Percentiles rank a stretch among this genome's conserved stretches.
Evolutionary conservation across 2,329 filamentous ascomycete genomes (phyloP).

Genomic region (Didymella pomorum): DNA sequence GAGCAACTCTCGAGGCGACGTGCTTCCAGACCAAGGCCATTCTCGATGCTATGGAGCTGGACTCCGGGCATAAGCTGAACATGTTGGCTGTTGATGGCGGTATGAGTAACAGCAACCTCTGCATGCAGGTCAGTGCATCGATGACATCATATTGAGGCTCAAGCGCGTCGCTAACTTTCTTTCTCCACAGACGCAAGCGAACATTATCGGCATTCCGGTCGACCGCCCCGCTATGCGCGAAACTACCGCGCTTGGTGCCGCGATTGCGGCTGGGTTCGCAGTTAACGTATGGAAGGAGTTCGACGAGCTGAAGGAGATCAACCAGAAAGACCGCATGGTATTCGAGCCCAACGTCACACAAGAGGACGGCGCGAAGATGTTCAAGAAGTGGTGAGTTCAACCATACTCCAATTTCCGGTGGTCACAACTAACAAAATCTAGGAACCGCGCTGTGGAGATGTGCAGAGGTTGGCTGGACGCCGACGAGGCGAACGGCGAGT

Average conservation of each 20-base stretch:
- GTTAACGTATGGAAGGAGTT: constrained; percentile 80
- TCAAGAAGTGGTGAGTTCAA: constrained; percentile 66
- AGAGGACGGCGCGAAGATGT: constrained; percentile 68
- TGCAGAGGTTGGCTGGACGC: constrained; percentile 73
- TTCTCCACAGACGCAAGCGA: constrained; percentile 72
- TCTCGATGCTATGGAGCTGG: constrained; percentile 87
- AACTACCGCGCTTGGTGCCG: constrained; percentile 86
- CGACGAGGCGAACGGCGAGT: constrained; percentile 49
- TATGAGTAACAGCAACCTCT: constrained; percentile 86
- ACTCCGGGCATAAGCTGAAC: constrained; percentile 77
- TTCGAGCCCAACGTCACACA: constrained; percentile 73
- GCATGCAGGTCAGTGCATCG: constrained; percentile 70
- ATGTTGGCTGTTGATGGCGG: constrained; percentile 86
- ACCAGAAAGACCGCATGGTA: constrained; percentile 71
- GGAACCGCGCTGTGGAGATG: constrained; percentile 72
- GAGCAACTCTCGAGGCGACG: constrained; percentile 87
- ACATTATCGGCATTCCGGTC: constrained; percentile 83
- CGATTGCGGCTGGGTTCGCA: constrained; percentile 88
- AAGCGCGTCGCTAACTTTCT: constrained; percentile 26
- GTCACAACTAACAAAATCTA: not conserved
- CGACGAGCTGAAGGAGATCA: constrained; percentile 76
- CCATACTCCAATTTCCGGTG: too few species aligned
- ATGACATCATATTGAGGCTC: constrained; percentile 11
- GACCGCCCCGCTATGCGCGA: constrained; percentile 88
- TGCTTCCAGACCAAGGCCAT: constrained; percentile 95